Base-by-base conservation (phyloP, 1,284 basidiomycete species). In the Austroboletus niveus region DNA sequence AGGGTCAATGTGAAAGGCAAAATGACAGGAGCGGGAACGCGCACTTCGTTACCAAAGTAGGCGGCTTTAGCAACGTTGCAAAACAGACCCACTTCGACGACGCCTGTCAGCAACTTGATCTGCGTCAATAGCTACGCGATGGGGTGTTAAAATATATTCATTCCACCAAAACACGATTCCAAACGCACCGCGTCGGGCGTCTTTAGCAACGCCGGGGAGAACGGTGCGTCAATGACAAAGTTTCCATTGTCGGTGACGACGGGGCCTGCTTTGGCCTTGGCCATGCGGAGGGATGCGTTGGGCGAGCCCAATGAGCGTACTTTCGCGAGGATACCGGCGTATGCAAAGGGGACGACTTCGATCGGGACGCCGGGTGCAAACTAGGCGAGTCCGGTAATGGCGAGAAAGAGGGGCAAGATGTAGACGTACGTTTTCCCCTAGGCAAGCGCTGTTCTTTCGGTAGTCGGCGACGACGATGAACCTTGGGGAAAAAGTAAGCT, bases 391-490 rank as follows among this genome's bases (percentile, higher is more conserved):
- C 2, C 9, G 38, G 7, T 10, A 7, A 20, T 17, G 38, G 17
- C 9, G 14, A 35, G 34, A 14, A 15, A n/a, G 27, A 29, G 27
- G 6, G 27, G 27, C 6, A 31, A n/a, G 38, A 38, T 46, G 24
- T 2, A 6, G 5, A 78, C 88, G 57, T 64, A 94, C 92, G 65
- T 80, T 90, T 27, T 86, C 88, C 3, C 96, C 94, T 15, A 99
- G 80, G 38, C 85, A 79, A 49, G 84, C 74, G 8, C 87, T 87
- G 64, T 98, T 94, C 75, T 97, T 99, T 59, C 96, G 84, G 73
- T 90, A 93, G 72, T 99, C 97, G 45, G 97, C 96, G 41, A 99
- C 96, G 44, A 98, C 80, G 66, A 98, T 78, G 75, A 96, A 98
- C 42, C 88, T 90, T n/a, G 14, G 14, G n/a, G 3, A 14, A 38